Conservation (phyloP, 1,284 basidiomycete genomes). For the Crepidotus sp. region DNA sequence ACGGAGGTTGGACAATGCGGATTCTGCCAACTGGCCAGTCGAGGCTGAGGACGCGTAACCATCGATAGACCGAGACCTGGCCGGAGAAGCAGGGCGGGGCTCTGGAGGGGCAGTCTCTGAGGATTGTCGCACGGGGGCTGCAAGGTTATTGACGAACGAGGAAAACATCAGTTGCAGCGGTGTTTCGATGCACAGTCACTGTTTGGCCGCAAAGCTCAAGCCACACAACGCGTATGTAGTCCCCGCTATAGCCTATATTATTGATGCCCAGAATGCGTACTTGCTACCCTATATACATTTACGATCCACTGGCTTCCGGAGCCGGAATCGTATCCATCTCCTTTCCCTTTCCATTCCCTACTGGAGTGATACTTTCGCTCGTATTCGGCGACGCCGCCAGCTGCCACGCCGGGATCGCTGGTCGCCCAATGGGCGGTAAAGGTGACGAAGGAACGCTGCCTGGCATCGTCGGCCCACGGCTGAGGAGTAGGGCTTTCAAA, state of each 20-base stretch:
- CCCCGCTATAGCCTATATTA: too few relatives aligned
- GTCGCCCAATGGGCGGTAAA: slow-evolving; percentile 41
- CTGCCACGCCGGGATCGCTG: slow-evolving; percentile 87
- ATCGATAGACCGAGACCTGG: slow-evolving; percentile 31
- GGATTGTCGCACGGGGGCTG: slow-evolving; percentile 27
- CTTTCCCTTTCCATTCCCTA: slow-evolving; percentile 38
- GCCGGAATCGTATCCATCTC: slow-evolving; percentile 27
- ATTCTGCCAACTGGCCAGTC: slow-evolving; percentile 50
- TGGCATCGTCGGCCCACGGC: slow-evolving; percentile 52
- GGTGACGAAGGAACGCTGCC: slow-evolving; percentile 36
- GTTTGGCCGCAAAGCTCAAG: neutral
- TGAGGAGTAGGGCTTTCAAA: slow-evolving; percentile 86
- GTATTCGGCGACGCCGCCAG: slow-evolving; percentile 33
- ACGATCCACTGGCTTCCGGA: slow-evolving; percentile 9
- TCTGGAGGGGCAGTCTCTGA: slow-evolving; percentile 17
- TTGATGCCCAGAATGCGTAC: too few relatives aligned
- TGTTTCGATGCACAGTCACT: too few relatives aligned
- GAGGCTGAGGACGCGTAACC: slow-evolving; percentile 35
- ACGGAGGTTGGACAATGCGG: slow-evolving; percentile 48
- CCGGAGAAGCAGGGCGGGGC: slow-evolving; percentile 22
- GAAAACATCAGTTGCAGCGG: slow-evolving; percentile 42
- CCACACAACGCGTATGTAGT: slow-evolving; percentile 3
- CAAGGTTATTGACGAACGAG: slow-evolving; percentile 11
- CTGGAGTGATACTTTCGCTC: slow-evolving; percentile 19
- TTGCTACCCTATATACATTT: neutral